These are phyloP conservation scores for Botrytis fragariae DNA, from an alignment of 2,329 filamentous ascomycete genomes.

Conservation along the genomic window DNA sequence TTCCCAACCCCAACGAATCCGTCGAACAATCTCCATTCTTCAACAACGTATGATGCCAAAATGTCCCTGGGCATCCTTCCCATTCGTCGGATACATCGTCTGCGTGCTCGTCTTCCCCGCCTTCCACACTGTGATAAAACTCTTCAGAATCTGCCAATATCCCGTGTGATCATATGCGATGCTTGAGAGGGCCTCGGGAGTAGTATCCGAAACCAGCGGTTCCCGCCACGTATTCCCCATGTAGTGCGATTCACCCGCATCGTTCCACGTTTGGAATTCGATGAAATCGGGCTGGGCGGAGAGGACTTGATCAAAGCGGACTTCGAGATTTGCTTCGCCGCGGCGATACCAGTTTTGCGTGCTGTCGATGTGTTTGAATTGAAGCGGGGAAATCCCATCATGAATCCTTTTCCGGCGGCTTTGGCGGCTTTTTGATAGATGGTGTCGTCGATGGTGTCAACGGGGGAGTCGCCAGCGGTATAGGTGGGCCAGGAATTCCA, in stretches of 20 bases:
- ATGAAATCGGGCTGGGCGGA: constrained; percentile 41
- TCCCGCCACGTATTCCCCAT: constrained; percentile 43
- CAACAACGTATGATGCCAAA: constrained; percentile 37
- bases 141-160: constrained; percentile 39
- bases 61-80: constrained; percentile 27
- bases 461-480: constrained; percentile 21
- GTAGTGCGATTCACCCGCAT: constrained; percentile 43
- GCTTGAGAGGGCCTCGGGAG: constrained; percentile 34
- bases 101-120: constrained; percentile 30
- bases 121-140: constrained; percentile 43
- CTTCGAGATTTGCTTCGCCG: constrained; percentile 41
- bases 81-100: constrained; percentile 30
- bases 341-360: constrained; percentile 40
- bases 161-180: constrained; percentile 40
- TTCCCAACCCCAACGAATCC: constrained; percentile 11
- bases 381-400: constrained; percentile 43
- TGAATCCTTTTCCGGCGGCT: constrained; percentile 39
- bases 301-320: constrained; percentile 37
- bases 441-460: constrained; percentile 32
- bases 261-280: constrained; percentile 44
- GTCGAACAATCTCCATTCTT: constrained; percentile 14
- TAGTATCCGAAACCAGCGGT: constrained; percentile 32
- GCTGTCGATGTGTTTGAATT: constrained; percentile 41
- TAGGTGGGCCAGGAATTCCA: constrained; percentile 27
- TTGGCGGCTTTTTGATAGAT: constrained; percentile 37